These are phyloP conservation scores for Zalaria sp. DNA, from an alignment of 2,329 filamentous ascomycete species.

Conservation along the genomic window DNA sequence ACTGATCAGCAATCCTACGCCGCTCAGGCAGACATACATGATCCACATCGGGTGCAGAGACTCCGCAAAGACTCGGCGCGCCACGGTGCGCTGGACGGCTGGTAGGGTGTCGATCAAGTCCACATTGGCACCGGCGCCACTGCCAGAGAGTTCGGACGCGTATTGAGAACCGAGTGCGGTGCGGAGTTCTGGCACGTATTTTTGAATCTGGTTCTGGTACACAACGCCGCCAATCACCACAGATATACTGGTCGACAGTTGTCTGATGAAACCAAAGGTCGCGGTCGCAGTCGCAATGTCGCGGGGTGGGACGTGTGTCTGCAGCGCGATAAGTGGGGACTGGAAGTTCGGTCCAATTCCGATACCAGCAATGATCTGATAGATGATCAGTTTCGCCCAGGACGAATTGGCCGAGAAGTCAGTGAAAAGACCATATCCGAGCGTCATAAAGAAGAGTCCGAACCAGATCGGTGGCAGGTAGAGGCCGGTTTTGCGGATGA, in stretches of 20 bases:
- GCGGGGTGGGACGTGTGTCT: slow-evolving; percentile 42
- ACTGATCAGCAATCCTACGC: slow-evolving; percentile 22
- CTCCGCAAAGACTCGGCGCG: slow-evolving; percentile 27
- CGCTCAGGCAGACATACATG: slow-evolving; percentile 29
- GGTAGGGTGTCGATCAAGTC: slow-evolving; percentile 40
- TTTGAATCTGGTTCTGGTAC: slow-evolving; percentile 59
- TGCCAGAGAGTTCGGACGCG: slow-evolving; percentile 41
- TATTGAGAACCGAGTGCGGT: slow-evolving; percentile 36
- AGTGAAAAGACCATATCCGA: slow-evolving; percentile 25
- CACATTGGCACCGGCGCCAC: slow-evolving; percentile 46
- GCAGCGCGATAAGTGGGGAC: slow-evolving; percentile 49
- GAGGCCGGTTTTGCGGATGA: slow-evolving; percentile 31
- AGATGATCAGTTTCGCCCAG: slow-evolving; percentile 29
- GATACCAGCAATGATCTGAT: slow-evolving; percentile 48
- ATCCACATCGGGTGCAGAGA: slow-evolving; percentile 35
- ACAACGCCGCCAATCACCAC: slow-evolving; percentile 60
- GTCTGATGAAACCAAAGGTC: slow-evolving; percentile 51
- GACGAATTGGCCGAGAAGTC: slow-evolving; percentile 18
- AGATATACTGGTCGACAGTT: slow-evolving; percentile 50
- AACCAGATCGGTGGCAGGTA: slow-evolving; percentile 41
- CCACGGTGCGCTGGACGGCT: slow-evolving; percentile 27
- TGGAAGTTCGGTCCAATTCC: slow-evolving; percentile 56
- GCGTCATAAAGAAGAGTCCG: slow-evolving; percentile 21
- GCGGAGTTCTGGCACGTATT: slow-evolving; percentile 34
- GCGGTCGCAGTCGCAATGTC: slow-evolving; percentile 53